Conservation (phyloP, 805 yeast genomes). For the Metschnikowia kofuensis region DNA sequence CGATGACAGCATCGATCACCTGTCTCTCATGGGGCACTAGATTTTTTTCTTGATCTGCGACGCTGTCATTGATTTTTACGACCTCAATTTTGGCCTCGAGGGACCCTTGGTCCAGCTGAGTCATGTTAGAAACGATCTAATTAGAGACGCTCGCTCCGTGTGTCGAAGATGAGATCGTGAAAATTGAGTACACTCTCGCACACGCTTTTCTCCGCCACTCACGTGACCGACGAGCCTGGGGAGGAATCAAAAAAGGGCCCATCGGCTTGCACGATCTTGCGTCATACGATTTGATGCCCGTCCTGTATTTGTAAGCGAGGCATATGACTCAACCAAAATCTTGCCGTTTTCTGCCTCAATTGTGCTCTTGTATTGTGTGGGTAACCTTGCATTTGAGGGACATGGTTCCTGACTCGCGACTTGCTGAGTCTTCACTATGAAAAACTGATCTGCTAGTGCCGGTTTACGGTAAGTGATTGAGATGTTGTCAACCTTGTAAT, state of each 20-base stretch:
- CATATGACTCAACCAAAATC: conserved; percentile 55
- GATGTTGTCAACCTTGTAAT: conserved; percentile 41
- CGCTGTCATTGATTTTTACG: conserved; percentile 34
- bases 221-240: conserved; percentile 3
- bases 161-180: too few species aligned
- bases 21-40: conserved; percentile 56
- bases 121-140: not conserved
- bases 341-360: conserved; percentile 54
- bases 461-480: conserved; percentile 63
- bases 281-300: conserved; percentile 6
- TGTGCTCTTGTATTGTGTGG: conserved; percentile 43
- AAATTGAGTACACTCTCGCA: not conserved
- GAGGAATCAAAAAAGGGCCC: conserved; percentile 2
- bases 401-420: conserved; percentile 20
- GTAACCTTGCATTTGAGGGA: not conserved
- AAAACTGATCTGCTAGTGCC: conserved; percentile 73
- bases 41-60: conserved; percentile 21
- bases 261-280: not conserved
- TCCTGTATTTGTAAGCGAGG: conserved; percentile 33
- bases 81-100: conserved; percentile 28
- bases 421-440: conserved; percentile 53
- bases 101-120: not conserved
- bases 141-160: too few species aligned
- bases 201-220: conserved; percentile 2
- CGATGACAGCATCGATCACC: conserved; percentile 57